These are phyloP conservation scores for Asclepias syriaca DNA, from an alignment of 257 asterid genomes.

Conservation along the genomic window DNA sequence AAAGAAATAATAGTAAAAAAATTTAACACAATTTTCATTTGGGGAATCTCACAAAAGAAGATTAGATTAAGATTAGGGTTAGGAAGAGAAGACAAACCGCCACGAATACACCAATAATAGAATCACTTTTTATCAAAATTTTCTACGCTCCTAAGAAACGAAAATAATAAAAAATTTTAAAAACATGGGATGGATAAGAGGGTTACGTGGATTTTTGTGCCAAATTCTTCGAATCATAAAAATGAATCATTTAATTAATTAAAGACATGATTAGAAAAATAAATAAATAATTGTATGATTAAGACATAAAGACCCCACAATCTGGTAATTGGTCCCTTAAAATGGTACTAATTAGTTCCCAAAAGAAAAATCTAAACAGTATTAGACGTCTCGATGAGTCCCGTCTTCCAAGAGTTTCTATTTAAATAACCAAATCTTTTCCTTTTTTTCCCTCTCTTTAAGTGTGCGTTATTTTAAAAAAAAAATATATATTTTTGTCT, in stretches of 20 bases:
- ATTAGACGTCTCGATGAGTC: background rate
- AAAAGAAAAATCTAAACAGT: slow-evolving; percentile 30
- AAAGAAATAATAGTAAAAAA: no score
- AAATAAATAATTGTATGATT: slow-evolving; percentile 19
- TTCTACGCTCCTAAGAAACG: background rate
- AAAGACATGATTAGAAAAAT: background rate
- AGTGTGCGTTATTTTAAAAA: no score
- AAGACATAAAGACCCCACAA: slow-evolving; percentile 33
- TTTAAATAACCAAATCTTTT: background rate
- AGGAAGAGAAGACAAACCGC: slow-evolving; percentile 14
- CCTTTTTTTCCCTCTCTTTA: no score
- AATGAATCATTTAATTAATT: slow-evolving; percentile 1
- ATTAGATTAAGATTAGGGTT: background rate
- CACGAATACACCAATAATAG: slow-evolving; percentile 22
- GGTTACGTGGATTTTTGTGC: slow-evolving; percentile 36
- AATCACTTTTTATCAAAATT: background rate
- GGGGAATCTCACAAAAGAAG: background rate
- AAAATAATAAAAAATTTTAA: no score
- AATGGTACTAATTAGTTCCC: slow-evolving; percentile 16
- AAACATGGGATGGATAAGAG: background rate
- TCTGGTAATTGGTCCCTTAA: slow-evolving; percentile 18
- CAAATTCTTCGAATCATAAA: slow-evolving; percentile 32
- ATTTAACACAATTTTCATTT: background rate
- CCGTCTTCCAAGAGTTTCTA: slow-evolving; percentile 6
- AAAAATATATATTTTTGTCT: background rate